Percentiles rank a stretch among this genome's conserved stretches.
phyloP scores from a whole-genome alignment of 1,284 basidiomycete genomes.

The Melampsora americana region DNA sequence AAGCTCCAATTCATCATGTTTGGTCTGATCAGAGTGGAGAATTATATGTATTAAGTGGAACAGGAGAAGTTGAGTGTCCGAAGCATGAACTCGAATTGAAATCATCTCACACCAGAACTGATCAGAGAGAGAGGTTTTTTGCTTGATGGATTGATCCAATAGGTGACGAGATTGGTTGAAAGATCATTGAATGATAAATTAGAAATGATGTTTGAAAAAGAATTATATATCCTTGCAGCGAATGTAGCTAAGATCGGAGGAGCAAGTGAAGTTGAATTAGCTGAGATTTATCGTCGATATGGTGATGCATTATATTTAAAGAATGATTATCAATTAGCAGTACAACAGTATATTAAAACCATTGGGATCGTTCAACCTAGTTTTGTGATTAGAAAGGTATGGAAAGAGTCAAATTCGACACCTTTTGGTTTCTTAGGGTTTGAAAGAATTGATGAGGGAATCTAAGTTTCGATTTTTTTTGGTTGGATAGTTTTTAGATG shows the following conservation, averaged over 20 bases:
- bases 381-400: slow-evolving; percentile 90
- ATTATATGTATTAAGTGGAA: slow-evolving; percentile 71
- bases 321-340: slow-evolving; percentile 86
- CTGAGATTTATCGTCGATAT: slow-evolving; percentile 81
- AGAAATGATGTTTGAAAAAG: slow-evolving; percentile 73
- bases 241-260: slow-evolving; percentile 65
- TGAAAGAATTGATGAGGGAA: not conserved
- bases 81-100: no score
- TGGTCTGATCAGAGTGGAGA: slow-evolving; percentile 70
- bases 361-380: slow-evolving; percentile 85
- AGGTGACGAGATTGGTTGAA: slow-evolving; percentile 61
- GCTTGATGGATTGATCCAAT: not conserved
- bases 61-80: slow-evolving; percentile 68
- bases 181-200: slow-evolving; percentile 75
- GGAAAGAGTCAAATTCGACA: slow-evolving; percentile 39
- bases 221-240: slow-evolving; percentile 64
- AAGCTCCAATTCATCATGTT: slow-evolving; percentile 72
- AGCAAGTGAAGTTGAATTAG: slow-evolving; percentile 61
- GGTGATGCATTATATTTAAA: slow-evolving; percentile 89
- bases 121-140: not conserved
- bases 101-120: no score
- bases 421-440: not conserved
- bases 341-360: slow-evolving; percentile 86
- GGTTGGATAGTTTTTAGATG: slow-evolving; percentile 78
- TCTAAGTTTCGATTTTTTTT: not conserved